Evolutionary conservation across 1,139 yeast species (phyloP).

Genomic region (Saccharomyces hybrid): DNA sequence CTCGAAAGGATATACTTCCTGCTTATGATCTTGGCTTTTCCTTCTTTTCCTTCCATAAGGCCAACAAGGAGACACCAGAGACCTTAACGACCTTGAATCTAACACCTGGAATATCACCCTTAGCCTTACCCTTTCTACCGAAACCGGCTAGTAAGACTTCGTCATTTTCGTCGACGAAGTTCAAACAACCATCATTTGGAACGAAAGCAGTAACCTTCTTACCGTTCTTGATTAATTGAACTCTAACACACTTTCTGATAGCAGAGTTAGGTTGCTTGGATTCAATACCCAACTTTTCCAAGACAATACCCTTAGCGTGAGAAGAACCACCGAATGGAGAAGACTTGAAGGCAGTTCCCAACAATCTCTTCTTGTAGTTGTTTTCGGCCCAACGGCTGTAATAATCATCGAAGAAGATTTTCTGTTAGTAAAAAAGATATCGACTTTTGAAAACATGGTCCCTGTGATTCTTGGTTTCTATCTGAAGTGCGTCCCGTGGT

Average conservation of each 20-base stretch:
- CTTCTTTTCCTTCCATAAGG: constrained; percentile 99
- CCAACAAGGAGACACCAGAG: constrained; percentile 98
- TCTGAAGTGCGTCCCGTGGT: too few species aligned
- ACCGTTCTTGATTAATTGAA: constrained; percentile 99
- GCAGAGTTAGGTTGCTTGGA: constrained; percentile 99
- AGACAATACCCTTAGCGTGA: constrained; percentile 99
- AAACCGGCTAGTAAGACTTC: constrained; percentile 71
- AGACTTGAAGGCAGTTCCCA: constrained; percentile 99
- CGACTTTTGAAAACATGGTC: too few species aligned
- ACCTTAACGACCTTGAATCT: constrained; percentile 99
- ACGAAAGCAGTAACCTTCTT: constrained; percentile 99
- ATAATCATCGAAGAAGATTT: too few species aligned
- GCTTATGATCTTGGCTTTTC: constrained; percentile 99
- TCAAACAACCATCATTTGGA: constrained; percentile 99
- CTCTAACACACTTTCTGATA: constrained; percentile 99
- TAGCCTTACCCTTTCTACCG: constrained; percentile 99
- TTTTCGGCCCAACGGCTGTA: constrained; percentile 71
- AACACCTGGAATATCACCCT: constrained; percentile 99
- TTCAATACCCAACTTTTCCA: constrained; percentile 99
- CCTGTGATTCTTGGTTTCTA: too few species aligned
- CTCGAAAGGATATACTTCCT: constrained; percentile 7
- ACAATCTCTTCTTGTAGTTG: constrained; percentile 95
- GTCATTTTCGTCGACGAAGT: too few species aligned
- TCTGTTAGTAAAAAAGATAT: too few species aligned
- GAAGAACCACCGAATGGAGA: constrained; percentile 99